A percentile compares a stretch with the other conserved stretches of the same genome.
phyloP scores from a whole-genome alignment of 2,329 filamentous ascomycete species.

The Neofusicoccum umdonicola region DNA sequence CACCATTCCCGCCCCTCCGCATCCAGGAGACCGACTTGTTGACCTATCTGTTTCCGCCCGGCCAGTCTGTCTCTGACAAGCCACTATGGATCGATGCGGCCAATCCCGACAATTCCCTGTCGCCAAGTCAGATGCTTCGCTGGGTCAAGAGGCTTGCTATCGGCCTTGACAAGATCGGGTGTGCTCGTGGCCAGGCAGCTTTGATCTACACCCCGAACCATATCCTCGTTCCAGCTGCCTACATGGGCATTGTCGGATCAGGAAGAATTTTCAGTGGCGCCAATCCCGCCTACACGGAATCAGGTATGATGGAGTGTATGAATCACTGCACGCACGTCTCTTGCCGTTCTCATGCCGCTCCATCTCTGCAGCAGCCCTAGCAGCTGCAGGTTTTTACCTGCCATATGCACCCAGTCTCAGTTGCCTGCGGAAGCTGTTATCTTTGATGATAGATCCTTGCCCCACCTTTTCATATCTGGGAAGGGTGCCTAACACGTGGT shows the following conservation, averaged over 20 bases:
- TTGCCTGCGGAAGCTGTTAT: too few relatives aligned
- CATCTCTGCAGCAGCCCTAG: too few relatives aligned
- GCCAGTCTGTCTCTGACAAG: slow-evolving; percentile 29
- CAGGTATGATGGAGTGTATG: neutral
- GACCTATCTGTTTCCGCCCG: slow-evolving; percentile 33
- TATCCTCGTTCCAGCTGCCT: slow-evolving; percentile 67
- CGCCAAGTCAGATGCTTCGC: slow-evolving; percentile 64
- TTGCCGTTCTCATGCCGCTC: too few relatives aligned
- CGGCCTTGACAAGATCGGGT: slow-evolving; percentile 62
- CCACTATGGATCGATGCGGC: slow-evolving; percentile 63
- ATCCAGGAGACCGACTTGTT: slow-evolving; percentile 60
- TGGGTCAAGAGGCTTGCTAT: slow-evolving; percentile 69
- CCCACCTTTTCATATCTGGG: too few relatives aligned
- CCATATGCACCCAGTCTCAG: too few relatives aligned
- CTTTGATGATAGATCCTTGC: too few relatives aligned
- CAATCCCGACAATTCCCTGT: slow-evolving; percentile 63
- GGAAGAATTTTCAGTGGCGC: slow-evolving; percentile 76
- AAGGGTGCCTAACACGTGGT: slow-evolving; percentile 23
- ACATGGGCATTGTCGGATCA: slow-evolving; percentile 73
- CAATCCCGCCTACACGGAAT: slow-evolving; percentile 64
- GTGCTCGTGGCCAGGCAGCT: slow-evolving; percentile 67
- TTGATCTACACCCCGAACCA: slow-evolving; percentile 74
- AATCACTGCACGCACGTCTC: too few relatives aligned
- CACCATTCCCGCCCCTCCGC: slow-evolving; percentile 61
- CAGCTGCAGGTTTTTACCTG: too few relatives aligned